Base-by-base conservation (phyloP, 2,329 filamentous ascomycete species). In the Penicillium sp. region DNA sequence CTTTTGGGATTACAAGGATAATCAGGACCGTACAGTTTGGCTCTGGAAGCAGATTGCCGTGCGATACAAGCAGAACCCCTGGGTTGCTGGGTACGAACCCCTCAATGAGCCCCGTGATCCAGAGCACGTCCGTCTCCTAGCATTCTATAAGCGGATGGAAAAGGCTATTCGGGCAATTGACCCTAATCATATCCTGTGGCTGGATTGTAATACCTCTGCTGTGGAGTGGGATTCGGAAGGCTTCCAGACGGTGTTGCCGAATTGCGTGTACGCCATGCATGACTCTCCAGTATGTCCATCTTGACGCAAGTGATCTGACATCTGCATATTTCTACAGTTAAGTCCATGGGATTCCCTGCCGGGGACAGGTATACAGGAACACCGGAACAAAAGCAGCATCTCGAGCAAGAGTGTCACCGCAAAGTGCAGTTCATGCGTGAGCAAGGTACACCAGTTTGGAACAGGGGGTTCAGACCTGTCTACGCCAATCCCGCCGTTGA, bases 51-150 rank as follows among this genome's bases (percentile, higher is more conserved):
- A 75, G 53, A 70, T 79, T 40, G 75, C 74, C 1, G 60, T 61
- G 9, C 68, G 70, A 12, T 79, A 78, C 50, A 73, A 65, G 39
- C 60, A 59, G 27, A 76, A 78, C 49, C 56, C 72, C 3, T 76
- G 72, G 68, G 68, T 77, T n/a, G 77, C 77, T 3, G 77, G 76
- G 1, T 79, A 78, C 55, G 79, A 79, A 48, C 74, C 75, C 2
- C 70, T 79, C 33, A 79, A 79, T 53, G 77, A 79, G 56, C 77
- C 76, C 3, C 73, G 70, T 44, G 77, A 79, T 52, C 71, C 77
- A 0, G 56, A 73, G 46, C 75, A 78, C 50, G 62, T 67, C 37
- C 67, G 74, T 1, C 67, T 78, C 0, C 72, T 70, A 6, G 67
- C 66, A 0, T 79, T 75, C 58, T 79, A 78, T 53, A 66, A 71